phyloP scores from a whole-genome alignment of 2,329 filamentous ascomycete genomes.

The Teratosphaeria pseudoeucalypti region DNA sequence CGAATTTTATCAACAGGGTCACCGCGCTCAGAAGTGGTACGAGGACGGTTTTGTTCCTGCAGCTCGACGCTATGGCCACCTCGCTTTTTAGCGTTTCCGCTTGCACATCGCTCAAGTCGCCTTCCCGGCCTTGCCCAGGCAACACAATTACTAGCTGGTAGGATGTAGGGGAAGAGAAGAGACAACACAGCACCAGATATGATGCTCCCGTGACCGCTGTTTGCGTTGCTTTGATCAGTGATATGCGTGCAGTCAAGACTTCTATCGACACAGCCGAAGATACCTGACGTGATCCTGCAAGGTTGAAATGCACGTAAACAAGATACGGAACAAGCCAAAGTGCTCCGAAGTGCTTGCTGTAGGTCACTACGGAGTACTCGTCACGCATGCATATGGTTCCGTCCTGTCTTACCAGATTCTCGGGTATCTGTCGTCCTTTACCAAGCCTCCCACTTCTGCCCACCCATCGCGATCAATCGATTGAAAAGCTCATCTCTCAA shows the following conservation, averaged over 20 bases:
- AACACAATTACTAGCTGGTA: too few relatives aligned
- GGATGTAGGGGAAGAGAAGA: too few relatives aligned
- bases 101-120: too few relatives aligned
- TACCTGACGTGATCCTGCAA: too few relatives aligned
- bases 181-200: too few relatives aligned
- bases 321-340: too few relatives aligned
- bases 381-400: background rate
- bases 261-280: too few relatives aligned
- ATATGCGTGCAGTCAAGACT: too few relatives aligned
- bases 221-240: too few relatives aligned
- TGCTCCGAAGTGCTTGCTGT: background rate
- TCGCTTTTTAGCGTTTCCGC: background rate
- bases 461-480: slow-evolving; percentile 62
- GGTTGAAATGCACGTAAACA: too few relatives aligned
- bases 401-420: background rate
- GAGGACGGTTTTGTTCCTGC: background rate
- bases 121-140: too few relatives aligned
- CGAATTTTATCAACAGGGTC: background rate
- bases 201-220: too few relatives aligned
- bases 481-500: slow-evolving; percentile 73
- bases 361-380: background rate
- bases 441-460: slow-evolving; percentile 76
- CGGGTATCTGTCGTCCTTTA: slow-evolving; percentile 26
- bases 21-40: background rate
- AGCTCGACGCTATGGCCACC: background rate